Conservation (phyloP, 345 rosid genomes). For the Citrus trifoliata region DNA sequence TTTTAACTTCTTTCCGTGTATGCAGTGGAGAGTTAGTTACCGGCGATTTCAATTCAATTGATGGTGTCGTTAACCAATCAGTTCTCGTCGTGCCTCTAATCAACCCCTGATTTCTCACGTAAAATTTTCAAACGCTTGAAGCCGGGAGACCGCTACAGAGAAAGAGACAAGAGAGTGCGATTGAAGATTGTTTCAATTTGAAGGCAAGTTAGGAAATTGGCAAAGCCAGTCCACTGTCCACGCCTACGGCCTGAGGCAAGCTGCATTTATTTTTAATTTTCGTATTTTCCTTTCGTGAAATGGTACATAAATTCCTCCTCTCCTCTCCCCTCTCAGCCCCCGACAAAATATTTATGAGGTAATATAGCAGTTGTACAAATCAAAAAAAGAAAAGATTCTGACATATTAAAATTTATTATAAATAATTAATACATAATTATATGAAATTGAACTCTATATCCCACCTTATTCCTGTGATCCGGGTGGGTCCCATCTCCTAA, state of each 20-base stretch:
- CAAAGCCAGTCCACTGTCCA: background rate
- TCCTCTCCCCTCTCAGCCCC: background rate
- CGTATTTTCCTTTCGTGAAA: background rate
- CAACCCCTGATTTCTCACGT: background rate
- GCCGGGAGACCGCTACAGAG: background rate
- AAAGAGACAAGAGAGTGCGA: too few relatives aligned
- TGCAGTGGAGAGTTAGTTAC: background rate
- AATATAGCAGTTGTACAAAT: too few relatives aligned
- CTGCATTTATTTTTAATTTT: background rate
- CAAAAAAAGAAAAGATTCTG: too few relatives aligned
- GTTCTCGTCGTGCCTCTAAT: background rate
- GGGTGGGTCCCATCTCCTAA: too few relatives aligned
- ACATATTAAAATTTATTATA: too few relatives aligned
- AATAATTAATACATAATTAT: too few relatives aligned
- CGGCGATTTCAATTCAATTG: background rate
- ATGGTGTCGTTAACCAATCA: background rate
- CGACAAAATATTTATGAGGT: too few relatives aligned
- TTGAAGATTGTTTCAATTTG: background rate
- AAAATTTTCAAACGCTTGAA: background rate
- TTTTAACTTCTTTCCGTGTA: too few relatives aligned
- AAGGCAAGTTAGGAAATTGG: background rate
- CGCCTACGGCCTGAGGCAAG: background rate
- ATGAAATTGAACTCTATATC: too few relatives aligned
- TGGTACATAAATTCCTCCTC: background rate
- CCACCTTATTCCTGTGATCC: too few relatives aligned